Evolutionary conservation across 345 rosid species (phyloP).

Genomic region (Carallia pectinifolia): DNA sequence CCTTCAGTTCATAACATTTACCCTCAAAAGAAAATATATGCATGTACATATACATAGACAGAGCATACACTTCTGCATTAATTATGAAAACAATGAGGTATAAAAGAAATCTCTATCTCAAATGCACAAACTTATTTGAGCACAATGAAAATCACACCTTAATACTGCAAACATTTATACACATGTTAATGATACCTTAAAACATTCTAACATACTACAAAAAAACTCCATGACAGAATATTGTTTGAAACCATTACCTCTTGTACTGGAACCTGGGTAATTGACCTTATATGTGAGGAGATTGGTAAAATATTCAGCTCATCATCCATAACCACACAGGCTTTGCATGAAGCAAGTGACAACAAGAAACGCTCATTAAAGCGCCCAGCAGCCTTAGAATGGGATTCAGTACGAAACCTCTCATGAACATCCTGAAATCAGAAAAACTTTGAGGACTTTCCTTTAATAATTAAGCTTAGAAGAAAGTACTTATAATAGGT

Average conservation of each 20-base stretch:
- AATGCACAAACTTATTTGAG: neutral
- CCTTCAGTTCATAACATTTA: constrained; percentile 36
- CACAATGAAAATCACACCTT: neutral
- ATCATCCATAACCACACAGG: constrained; percentile 93
- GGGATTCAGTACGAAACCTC: constrained; percentile 93
- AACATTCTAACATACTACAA: too few species aligned
- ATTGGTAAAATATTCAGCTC: constrained; percentile 90
- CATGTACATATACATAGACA: too few species aligned
- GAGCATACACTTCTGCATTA: neutral
- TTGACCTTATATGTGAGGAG: constrained; percentile 87
- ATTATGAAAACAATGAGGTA: neutral
- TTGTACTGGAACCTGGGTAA: constrained; percentile 49
- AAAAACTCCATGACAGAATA: too few species aligned
- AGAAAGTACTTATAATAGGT: neutral
- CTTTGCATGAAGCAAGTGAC: constrained; percentile 86
- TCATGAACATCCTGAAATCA: constrained; percentile 91
- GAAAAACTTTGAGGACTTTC: neutral
- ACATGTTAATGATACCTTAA: neutral
- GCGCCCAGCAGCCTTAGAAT: constrained; percentile 78
- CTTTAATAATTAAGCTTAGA: neutral
- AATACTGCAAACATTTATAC: neutral
- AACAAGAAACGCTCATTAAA: constrained; percentile 90
- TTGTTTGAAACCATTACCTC: constrained; percentile 42
- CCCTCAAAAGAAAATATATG: neutral
- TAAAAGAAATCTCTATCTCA: constrained; percentile 1